Evolutionary conservation across 148 eudicot species (phyloP), one percentile per base, ranked within the genome.

Genomic region (Rhododendron williamsianum): DNA sequence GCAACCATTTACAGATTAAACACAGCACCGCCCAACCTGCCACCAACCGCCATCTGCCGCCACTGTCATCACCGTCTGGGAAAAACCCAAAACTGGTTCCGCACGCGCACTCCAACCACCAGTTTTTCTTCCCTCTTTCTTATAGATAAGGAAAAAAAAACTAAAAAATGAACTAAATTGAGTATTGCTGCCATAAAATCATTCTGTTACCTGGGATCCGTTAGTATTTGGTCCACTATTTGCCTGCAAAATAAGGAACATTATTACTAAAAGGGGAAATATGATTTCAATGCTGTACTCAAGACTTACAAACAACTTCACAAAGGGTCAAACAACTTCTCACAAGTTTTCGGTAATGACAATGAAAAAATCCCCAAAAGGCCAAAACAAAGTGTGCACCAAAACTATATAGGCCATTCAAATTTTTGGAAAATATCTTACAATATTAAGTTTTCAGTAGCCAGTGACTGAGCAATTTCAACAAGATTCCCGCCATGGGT

Each of bases 211-310:
- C 98, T 96, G 98, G 87, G 94, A 94, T 58, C 98, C 98, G 88
- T 94, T 94, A 65, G 95, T 89, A 92, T 87, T 86, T 60, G 94
- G 93, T 83, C 98, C 98, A 88, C 95, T 96, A 82, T 96, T 94
- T 88, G 98, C 98, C 98, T 96, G 98, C 90, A 86, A 86, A 78
- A 54, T 33, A 85, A 74, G 73, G 76, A 6, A 76, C 4, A 35
- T 72, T 0, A 9, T 46, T 30, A 15, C 30, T 11, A 60, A 46
- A 25, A 10, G 10, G 15, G 30, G 11, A 38, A 82, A 65, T 38
- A 65, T 13, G 33, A 77, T n/a, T n/a, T 76, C 54, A 49, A 85
- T 43, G 77, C 41, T 9, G 41, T 51, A 65, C 36, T 8, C 3
- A 48, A 43, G 60, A 60, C 5, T 4, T 38, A 65, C 10, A 16